A percentile compares a stretch with the other conserved stretches of the same genome.
phyloP scores from a whole-genome alignment of 1,139 yeast species.

The Candida smagusa region DNA sequence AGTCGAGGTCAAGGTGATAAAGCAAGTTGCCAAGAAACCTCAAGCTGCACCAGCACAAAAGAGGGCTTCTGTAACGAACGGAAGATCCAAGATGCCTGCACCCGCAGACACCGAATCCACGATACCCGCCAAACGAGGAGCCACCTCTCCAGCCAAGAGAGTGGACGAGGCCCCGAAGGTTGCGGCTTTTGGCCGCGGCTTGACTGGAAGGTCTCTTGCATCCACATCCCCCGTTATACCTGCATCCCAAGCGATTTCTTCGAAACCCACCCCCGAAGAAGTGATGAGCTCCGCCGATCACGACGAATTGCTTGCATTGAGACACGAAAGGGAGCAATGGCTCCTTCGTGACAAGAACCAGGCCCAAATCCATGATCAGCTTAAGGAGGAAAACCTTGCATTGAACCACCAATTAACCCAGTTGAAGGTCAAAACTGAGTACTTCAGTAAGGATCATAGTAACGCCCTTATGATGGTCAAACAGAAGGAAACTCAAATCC shows the following conservation, averaged over 20 bases:
- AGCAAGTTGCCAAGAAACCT: constrained; percentile 11
- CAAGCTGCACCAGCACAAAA: constrained; percentile 8
- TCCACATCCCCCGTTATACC: constrained; percentile 17
- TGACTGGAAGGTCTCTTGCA: constrained; percentile 37
- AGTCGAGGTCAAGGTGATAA: constrained; percentile 51
- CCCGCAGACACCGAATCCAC: constrained; percentile 12
- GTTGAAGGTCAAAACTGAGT: constrained; percentile 32
- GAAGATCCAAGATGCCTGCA: constrained; percentile 4
- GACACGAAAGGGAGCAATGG: constrained; percentile 55
- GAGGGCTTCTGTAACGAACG: background rate
- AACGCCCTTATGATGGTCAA: constrained; percentile 50
- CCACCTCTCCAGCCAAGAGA: constrained; percentile 63
- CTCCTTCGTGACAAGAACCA: constrained; percentile 40
- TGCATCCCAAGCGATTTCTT: constrained; percentile 4
- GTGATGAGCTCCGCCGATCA: constrained; percentile 23
- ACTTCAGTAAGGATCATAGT: constrained; percentile 47
- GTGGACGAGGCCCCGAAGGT: constrained; percentile 26
- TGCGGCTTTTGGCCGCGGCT: constrained; percentile 31
- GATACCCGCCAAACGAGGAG: constrained; percentile 63
- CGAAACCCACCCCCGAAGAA: constrained; percentile 5
- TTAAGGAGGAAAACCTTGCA: constrained; percentile 41
- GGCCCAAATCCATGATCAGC: constrained; percentile 35
- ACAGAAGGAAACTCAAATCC: constrained; percentile 65
- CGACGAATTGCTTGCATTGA: constrained; percentile 50
- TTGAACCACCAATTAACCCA: constrained; percentile 39